These are phyloP conservation scores for Rhizopogon hawkerae DNA, from an alignment of 1,284 basidiomycete genomes.

Conservation along the genomic window DNA sequence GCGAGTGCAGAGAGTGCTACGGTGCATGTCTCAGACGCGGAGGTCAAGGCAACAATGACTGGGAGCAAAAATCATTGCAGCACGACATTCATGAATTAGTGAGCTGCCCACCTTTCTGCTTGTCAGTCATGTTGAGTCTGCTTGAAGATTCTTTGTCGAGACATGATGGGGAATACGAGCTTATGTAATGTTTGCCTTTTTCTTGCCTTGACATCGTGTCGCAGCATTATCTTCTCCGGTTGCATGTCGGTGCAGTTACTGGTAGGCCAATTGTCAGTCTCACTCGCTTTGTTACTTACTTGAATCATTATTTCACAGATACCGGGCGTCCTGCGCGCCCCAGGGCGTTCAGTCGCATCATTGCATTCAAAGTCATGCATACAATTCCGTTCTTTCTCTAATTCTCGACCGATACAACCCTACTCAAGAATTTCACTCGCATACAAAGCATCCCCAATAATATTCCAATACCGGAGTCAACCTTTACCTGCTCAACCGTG, in stretches of 20 bases:
- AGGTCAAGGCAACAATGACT: slow-evolving; percentile 29
- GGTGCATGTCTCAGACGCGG: slow-evolving; percentile 37
- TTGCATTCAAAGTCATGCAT: slow-evolving; percentile 16
- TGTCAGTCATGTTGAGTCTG: slow-evolving; percentile 26
- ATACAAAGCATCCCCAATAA: slow-evolving; percentile 1
- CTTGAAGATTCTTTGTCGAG: neutral
- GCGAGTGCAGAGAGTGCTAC: slow-evolving; percentile 31
- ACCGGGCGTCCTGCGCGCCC: slow-evolving; percentile 27
- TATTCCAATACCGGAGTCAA: slow-evolving; percentile 8
- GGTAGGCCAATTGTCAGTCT: slow-evolving; percentile 3
- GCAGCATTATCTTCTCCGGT: neutral
- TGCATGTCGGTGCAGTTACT: slow-evolving; percentile 14
- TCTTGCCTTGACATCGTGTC: slow-evolving; percentile 1
- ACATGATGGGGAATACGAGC: neutral
- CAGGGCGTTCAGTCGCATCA: slow-evolving; percentile 17
- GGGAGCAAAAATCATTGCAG: neutral
- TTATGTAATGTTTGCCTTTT: slow-evolving; percentile 14
- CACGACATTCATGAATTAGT: neutral
- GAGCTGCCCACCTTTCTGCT: slow-evolving; percentile 27
- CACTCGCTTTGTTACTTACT: neutral
- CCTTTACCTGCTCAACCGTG: slow-evolving; percentile 11
- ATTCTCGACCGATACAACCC: slow-evolving; percentile 6
- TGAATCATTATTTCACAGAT: slow-evolving; percentile 13
- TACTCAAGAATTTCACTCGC: slow-evolving; percentile 2
- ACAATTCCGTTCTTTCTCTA: slow-evolving; percentile 23